Evolutionary conservation across 768 basidiomycete genomes (phyloP), one percentile per base, ranked within the genome.

Genomic region (Gelatoporia subvermispora): DNA sequence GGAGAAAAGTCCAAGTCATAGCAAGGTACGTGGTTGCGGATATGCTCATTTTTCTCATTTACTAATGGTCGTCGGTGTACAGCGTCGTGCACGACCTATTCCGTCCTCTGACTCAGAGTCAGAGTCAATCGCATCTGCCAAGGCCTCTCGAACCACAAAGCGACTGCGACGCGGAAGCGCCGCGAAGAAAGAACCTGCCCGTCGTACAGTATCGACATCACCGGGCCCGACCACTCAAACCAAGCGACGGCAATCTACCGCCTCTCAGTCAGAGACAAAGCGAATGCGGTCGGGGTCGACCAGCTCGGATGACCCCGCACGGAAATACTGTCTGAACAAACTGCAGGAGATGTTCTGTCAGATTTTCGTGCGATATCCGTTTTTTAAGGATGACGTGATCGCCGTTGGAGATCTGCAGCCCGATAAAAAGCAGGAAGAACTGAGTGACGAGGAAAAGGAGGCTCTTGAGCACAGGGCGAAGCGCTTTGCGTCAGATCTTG

Each of bases 321-420:
- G 90, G 53, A 89, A 83, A 61, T 92, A 90, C 56, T 93, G 90
- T 64, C 71, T 88, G 42, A 76, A 77, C 13, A 90, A 90, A 65
- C 67, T 91, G 56, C 77, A 81, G 57, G 84, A 86, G 41, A 68
- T 90, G 52, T 79, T 91, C 64, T 71, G 70, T 51, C 76, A 82
- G 23, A 79, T 92, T 18, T 92, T 87, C 64, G 56, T 81, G 54
- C 75, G 79, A 52, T 87, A 90, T 67, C 85, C 86, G 18, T 74
- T 78, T 64, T 66, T 75, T 37, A 69, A 65, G 10, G 47, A 25
- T n/a, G 39, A 25, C 4, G 47, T 35, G 22, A 64, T 59, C 22
- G 52, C 36, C 39, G 41, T 52, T 37, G 60, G 48, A 5, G 52
- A 49, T 40, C 54, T 68, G 50, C 40, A 41, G 61, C 73, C 31